Conservation (phyloP, 352 stramenopile species). For the Pythium dissotocum region DNA sequence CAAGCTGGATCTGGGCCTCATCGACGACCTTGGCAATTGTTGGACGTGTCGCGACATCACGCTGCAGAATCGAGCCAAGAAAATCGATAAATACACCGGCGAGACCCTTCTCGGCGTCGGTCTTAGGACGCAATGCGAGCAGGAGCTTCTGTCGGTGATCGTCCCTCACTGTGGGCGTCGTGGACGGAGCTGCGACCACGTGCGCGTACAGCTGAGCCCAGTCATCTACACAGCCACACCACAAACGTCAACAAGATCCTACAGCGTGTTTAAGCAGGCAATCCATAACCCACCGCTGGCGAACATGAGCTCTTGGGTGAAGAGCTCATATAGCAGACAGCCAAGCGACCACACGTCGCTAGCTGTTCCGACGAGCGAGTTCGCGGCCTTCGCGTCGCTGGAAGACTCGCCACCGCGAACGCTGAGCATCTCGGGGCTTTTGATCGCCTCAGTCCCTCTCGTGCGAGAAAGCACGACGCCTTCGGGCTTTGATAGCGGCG, state of each 20-base stretch:
- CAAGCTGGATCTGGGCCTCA: constrained; percentile 16
- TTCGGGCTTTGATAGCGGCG: not conserved
- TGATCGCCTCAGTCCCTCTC: constrained; percentile 74
- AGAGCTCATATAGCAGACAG: constrained; percentile 69
- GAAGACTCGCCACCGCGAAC: constrained; percentile 35
- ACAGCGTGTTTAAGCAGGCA: too few relatives aligned
- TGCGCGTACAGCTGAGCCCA: constrained; percentile 65
- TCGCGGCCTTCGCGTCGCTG: not conserved
- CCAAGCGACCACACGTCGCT: constrained; percentile 76
- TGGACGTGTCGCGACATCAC: constrained; percentile 2
- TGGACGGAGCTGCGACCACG: constrained; percentile 33
- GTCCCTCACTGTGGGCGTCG: constrained; percentile 29
- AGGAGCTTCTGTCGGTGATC: constrained; percentile 47
- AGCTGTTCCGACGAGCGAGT: constrained; percentile 35
- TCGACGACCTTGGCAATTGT: constrained; percentile 9
- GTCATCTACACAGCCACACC: constrained; percentile 43
- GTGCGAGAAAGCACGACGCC: constrained; percentile 40
- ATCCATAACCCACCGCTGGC: constrained; percentile 37
- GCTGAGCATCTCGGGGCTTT: constrained; percentile 70
- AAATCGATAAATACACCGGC: constrained; percentile 15
- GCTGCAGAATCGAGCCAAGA: constrained; percentile 18
- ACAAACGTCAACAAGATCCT: constrained; percentile 8
- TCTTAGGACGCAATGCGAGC: constrained; percentile 29
- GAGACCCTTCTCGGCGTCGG: constrained; percentile 21
- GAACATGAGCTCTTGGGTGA: constrained; percentile 69